phyloP scores from a whole-genome alignment of 1,139 yeast genomes.

The Blastobotrys proliferans region DNA sequence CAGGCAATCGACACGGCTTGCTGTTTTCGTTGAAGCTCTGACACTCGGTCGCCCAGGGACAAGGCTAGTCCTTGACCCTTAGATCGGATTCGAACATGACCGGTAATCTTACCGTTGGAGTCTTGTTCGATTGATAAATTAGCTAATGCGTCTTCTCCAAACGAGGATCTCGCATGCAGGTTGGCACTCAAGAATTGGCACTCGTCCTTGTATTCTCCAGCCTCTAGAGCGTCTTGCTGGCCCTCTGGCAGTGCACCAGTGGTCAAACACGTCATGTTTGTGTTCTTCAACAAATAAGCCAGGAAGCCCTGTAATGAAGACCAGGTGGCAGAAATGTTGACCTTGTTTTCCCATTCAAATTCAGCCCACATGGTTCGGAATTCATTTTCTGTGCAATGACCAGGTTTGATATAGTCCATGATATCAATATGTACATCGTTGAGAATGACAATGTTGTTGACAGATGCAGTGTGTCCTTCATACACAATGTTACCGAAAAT shows the following conservation, averaged over 20 bases:
- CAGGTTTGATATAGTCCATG: slow-evolving; percentile 96
- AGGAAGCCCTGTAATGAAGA: slow-evolving; percentile 73
- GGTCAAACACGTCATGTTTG: slow-evolving; percentile 92
- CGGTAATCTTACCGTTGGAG: slow-evolving; percentile 69
- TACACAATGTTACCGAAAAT: slow-evolving; percentile 96
- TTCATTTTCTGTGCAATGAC: slow-evolving; percentile 77
- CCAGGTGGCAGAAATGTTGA: slow-evolving; percentile 74
- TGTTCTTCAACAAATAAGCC: slow-evolving; percentile 70
- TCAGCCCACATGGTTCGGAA: slow-evolving; percentile 99
- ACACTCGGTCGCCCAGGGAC: slow-evolving; percentile 90
- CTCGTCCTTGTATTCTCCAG: slow-evolving; percentile 61
- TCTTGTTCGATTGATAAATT: slow-evolving; percentile 89
- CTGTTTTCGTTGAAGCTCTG: slow-evolving; percentile 38
- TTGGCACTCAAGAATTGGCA: slow-evolving; percentile 94
- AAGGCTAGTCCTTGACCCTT: slow-evolving; percentile 98
- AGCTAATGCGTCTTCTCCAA: slow-evolving; percentile 97
- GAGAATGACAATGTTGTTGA: slow-evolving; percentile 82
- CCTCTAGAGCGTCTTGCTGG: slow-evolving; percentile 11
- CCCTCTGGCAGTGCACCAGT: slow-evolving; percentile 64
- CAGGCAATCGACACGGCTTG: slow-evolving; percentile 5
- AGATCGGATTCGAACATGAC: slow-evolving; percentile 94
- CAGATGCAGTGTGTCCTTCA: slow-evolving; percentile 93
- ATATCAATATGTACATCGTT: slow-evolving; percentile 95
- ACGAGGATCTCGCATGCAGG: slow-evolving; percentile 85
- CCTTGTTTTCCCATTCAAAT: slow-evolving; percentile 99